Percentiles rank a stretch among this genome's conserved stretches.
Evolutionary conservation across 108 stramenopile species (phyloP).

Genomic region (Stephanodiscus triporus): DNA sequence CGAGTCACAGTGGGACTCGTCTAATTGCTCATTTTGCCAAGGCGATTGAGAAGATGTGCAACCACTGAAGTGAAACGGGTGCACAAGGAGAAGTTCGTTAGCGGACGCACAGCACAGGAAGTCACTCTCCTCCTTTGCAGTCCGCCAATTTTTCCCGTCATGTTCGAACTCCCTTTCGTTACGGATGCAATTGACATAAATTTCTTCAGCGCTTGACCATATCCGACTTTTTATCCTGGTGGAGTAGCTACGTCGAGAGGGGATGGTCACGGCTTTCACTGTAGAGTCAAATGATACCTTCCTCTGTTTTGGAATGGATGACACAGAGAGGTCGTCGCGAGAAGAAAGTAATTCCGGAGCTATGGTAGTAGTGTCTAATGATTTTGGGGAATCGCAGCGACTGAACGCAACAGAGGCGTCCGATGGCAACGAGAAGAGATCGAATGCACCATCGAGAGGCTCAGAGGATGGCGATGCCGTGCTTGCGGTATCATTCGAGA

Average conservation of each 20-base stretch:
- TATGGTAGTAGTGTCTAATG: background rate
- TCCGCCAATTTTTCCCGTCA: slow-evolving; percentile 41
- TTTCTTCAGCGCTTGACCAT: slow-evolving; percentile 46
- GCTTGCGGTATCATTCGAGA: slow-evolving; percentile 13
- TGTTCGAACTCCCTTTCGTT: slow-evolving; percentile 33
- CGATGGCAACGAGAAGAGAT: slow-evolving; percentile 46
- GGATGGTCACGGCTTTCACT: slow-evolving; percentile 45
- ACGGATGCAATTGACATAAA: slow-evolving; percentile 29
- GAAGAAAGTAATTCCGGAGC: background rate
- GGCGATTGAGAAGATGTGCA: slow-evolving; percentile 7
- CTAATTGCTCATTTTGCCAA: slow-evolving; percentile 4
- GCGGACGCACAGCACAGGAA: slow-evolving; percentile 13
- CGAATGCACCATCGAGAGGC: slow-evolving; percentile 37
- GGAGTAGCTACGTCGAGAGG: slow-evolving; percentile 31
- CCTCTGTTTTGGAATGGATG: slow-evolving; percentile 18
- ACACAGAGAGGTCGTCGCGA: slow-evolving; percentile 7
- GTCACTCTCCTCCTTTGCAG: slow-evolving; percentile 21
- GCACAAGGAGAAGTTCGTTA: slow-evolving; percentile 18
- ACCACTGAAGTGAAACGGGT: slow-evolving; percentile 32
- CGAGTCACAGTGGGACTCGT: background rate
- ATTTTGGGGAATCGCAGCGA: background rate
- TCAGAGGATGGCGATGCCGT: slow-evolving; percentile 13
- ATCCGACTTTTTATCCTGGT: slow-evolving; percentile 22
- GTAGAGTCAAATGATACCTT: slow-evolving; percentile 48
- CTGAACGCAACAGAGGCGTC: slow-evolving; percentile 30